These are phyloP conservation scores for Acanthochlamys bracteata DNA, from an alignment of 106 monocot species.

Conservation along the genomic window DNA sequence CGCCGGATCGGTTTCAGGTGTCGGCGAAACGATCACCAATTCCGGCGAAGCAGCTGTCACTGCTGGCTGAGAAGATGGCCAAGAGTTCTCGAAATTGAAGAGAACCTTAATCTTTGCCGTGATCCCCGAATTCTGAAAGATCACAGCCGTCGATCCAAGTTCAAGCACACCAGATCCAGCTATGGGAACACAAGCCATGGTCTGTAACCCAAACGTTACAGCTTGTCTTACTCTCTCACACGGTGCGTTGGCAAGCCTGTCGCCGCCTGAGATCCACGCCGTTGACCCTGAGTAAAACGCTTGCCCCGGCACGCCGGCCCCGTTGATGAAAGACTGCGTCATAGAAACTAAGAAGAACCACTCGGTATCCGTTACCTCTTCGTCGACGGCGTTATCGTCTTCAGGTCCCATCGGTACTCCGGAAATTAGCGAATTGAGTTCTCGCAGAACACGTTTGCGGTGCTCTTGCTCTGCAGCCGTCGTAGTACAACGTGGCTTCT, in stretches of 20 bases:
- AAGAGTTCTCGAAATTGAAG: constrained; percentile 30
- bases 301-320: constrained; percentile 50
- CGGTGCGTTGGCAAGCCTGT: constrained; percentile 13
- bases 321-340: constrained; percentile 66
- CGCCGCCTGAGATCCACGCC: constrained; percentile 31
- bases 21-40: constrained; percentile 18
- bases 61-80: neutral
- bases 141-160: constrained; percentile 59
- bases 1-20: constrained; percentile 23
- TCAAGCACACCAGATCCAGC: constrained; percentile 48
- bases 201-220: constrained; percentile 50
- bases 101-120: constrained; percentile 34
- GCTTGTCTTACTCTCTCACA: constrained; percentile 60
- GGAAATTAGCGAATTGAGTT: constrained; percentile 60
- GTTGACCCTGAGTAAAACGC: constrained; percentile 30
- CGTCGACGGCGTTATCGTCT: constrained; percentile 40
- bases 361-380: constrained; percentile 78
- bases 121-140: constrained; percentile 34
- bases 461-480: constrained; percentile 61
- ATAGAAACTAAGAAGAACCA: constrained; percentile 87
- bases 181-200: constrained; percentile 60
- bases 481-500: constrained; percentile 15
- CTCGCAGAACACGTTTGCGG: constrained; percentile 58
- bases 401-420: constrained; percentile 12
- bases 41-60: neutral